Base-by-base conservation (phyloP, 116 monocot species). In the Dioscorea cayenensis region DNA sequence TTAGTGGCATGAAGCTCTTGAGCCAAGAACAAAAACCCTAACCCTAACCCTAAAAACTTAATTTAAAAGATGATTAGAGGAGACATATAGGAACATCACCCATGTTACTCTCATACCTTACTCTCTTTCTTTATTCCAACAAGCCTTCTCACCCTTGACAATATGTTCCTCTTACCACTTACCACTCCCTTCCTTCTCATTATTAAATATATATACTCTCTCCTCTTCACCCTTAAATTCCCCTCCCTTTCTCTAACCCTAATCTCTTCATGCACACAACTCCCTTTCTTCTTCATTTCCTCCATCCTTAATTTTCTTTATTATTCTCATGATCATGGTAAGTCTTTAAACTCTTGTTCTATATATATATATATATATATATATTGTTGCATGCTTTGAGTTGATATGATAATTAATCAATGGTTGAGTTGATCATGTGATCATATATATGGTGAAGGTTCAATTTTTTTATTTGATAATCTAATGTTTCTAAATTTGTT, bases 101-200 rank as follows among this genome's bases (percentile, higher is more conserved):
- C 95, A 95, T 87, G 95, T 93, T 93, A 89, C 72, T 77, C 84
- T 82, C 83, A 80, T 73, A 62, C 67, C 77, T 66, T 32, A 72
- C 74, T 74, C 51, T 73, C 67, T 75, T 79, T 77, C 36, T 83
- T 82, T 86, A 79, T 70, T 84, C 64, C 49, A 43, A 43, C 12
- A 43, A 43, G 43, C 43, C 35, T 18, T 17, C 50, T 28, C 70
- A 49, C 23, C 32, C 69, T 64, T 69, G 37, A 75, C 72, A 75
- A 68, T 49, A 66, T 70, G 65, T 75, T 36, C 3, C 18, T 43
- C 43, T 43, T 43, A 12, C 12, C 12, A 43, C 7, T 43, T 43
- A 43, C 43, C 43, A 43, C 32, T 32, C 32, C 32, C 27, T 58
- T 14, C 48, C 61, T 50, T 14, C 27, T 27, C 49, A 43, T 29